Conservation (phyloP, 352 stramenopile genomes). For the Phytopythium mirpurense region DNA sequence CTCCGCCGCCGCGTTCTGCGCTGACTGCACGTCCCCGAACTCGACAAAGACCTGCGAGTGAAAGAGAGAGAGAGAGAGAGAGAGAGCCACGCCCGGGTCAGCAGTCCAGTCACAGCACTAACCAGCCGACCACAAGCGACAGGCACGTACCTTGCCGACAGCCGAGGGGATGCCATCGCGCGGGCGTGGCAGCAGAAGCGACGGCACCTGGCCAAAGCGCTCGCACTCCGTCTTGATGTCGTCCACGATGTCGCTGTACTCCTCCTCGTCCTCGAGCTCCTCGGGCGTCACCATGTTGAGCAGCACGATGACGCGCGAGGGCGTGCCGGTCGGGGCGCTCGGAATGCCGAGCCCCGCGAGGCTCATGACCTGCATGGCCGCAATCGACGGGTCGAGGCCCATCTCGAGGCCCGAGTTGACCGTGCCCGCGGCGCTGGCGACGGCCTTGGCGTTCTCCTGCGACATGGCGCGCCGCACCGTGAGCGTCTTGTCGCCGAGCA, state of each 20-base stretch:
- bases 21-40: slow-evolving; percentile 82
- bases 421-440: slow-evolving; percentile 55
- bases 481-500: slow-evolving; percentile 88
- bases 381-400: slow-evolving; percentile 58
- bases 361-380: slow-evolving; percentile 63
- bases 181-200: slow-evolving; percentile 72
- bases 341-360: slow-evolving; percentile 49
- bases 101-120: no score
- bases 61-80: no score
- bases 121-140: no score
- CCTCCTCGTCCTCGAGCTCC: slow-evolving; percentile 93
- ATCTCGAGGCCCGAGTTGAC: slow-evolving; percentile 65
- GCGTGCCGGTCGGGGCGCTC: slow-evolving; percentile 46
- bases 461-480: slow-evolving; percentile 87
- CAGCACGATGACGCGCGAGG: slow-evolving; percentile 90
- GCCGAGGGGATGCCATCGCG: slow-evolving; percentile 50
- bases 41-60: slow-evolving; percentile 89
- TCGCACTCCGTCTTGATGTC: slow-evolving; percentile 96
- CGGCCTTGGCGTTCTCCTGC: slow-evolving; percentile 61
- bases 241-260: slow-evolving; percentile 94
- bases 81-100: no score
- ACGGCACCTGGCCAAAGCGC: slow-evolving; percentile 78
- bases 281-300: slow-evolving; percentile 97
- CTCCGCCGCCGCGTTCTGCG: slow-evolving; percentile 77
- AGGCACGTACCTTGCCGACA: slow-evolving; percentile 53